A percentile compares a stretch with the other conserved stretches of the same genome.
phyloP scores from a whole-genome alignment of 306 rosid genomes.

The Ceratonia siliqua region DNA sequence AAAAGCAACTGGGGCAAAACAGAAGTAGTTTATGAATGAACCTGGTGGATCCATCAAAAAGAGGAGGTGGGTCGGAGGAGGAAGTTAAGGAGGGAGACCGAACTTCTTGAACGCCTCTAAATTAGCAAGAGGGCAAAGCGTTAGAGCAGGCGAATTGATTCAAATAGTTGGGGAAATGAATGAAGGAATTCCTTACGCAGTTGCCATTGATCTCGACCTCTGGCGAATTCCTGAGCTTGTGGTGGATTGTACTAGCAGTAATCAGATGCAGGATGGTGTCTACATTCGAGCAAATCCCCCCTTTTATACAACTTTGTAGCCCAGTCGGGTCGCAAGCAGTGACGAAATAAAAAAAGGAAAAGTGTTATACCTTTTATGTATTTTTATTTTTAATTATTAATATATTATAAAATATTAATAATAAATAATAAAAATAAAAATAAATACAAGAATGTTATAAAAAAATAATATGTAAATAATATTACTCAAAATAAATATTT shows the following conservation, averaged over 20 bases:
- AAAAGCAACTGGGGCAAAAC: background rate
- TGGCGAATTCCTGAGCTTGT: background rate
- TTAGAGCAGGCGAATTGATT: background rate
- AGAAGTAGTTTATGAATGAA: conserved; percentile 13
- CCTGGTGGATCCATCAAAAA: conserved; percentile 92
- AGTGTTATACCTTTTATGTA: too few relatives aligned
- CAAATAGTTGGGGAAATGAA: background rate
- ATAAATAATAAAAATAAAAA: too few relatives aligned
- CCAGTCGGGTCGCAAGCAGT: background rate
- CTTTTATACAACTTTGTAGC: background rate
- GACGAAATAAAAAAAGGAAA: too few relatives aligned
- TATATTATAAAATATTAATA: too few relatives aligned
- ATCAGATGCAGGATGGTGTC: background rate
- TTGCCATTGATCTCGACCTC: conserved; percentile 30
- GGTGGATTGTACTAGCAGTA: background rate
- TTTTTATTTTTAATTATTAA: too few relatives aligned
- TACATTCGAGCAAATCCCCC: background rate
- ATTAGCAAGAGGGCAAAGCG: background rate
- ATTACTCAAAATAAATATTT: too few relatives aligned
- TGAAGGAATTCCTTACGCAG: conserved; percentile 19
- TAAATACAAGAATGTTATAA: too few relatives aligned
- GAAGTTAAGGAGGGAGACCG: conserved; percentile 57
- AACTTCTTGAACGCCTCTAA: conserved; percentile 37
- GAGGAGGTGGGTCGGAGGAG: conserved; percentile 63
- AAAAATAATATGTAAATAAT: too few relatives aligned